These are phyloP conservation scores for Mycothermus thermophilus DNA, from an alignment of 495 filamentous ascomycete species.

Conservation along the genomic window DNA sequence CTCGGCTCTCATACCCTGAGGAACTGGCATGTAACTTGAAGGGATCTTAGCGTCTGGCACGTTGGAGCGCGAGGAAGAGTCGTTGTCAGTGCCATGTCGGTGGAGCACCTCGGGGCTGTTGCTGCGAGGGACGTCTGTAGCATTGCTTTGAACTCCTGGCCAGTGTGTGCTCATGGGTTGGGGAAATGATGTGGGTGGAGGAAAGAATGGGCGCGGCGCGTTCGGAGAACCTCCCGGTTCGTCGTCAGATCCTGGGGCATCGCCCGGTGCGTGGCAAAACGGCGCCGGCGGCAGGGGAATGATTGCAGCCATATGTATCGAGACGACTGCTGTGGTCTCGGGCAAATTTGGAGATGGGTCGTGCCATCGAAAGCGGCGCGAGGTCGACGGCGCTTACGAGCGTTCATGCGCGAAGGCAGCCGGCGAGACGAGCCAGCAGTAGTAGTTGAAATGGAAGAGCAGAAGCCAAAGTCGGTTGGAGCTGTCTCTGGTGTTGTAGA, in stretches of 20 bases:
- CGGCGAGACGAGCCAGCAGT: neutral
- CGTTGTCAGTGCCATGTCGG: no score
- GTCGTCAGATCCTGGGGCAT: neutral
- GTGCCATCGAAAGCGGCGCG: conserved; percentile 5
- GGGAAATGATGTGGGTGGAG: conserved; percentile 1
- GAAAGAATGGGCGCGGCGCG: neutral
- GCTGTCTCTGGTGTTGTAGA: no score
- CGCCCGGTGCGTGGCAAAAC: neutral
- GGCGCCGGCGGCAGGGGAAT: neutral
- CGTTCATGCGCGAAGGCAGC: no score
- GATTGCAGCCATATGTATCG: conserved; percentile 2
- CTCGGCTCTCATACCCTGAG: no score
- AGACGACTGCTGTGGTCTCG: conserved; percentile 1
- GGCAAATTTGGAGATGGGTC: conserved; percentile 2
- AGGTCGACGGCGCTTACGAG: conserved; percentile 1
- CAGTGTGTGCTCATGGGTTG: no score
- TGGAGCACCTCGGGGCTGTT: no score
- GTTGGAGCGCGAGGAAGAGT: no score
- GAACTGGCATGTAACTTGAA: no score
- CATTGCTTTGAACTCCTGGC: no score
- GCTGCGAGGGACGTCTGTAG: no score
- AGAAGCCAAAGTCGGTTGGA: neutral
- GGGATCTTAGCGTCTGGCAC: no score
- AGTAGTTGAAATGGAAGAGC: neutral
- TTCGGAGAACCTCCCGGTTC: neutral